A percentile compares a stretch with the other conserved stretches of the same genome.
Evolutionary conservation across 164 flowering plant species (phyloP).

Genomic region (Cinnamomum micranthum): DNA sequence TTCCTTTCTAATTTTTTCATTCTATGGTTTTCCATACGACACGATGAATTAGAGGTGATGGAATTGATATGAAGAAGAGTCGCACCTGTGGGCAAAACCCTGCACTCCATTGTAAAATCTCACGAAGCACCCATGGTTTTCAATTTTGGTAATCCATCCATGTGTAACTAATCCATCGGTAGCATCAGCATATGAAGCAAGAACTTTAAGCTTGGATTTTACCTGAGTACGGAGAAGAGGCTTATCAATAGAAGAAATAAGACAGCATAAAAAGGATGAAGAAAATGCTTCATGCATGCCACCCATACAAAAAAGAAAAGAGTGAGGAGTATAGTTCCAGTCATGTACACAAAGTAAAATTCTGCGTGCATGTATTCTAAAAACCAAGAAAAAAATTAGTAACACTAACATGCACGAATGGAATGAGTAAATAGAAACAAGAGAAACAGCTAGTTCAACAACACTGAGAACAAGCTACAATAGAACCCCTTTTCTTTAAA

Average conservation of each 20-base stretch:
- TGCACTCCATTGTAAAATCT: slow-evolving; percentile 95
- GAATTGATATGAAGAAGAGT: not conserved
- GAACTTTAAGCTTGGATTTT: slow-evolving; percentile 75
- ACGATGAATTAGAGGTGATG: not conserved
- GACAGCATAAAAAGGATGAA: not conserved
- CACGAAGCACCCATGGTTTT: slow-evolving; percentile 89
- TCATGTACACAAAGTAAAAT: too few species aligned
- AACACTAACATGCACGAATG: too few species aligned
- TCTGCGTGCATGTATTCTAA: too few species aligned
- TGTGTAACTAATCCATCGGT: slow-evolving; percentile 78
- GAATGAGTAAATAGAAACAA: too few species aligned
- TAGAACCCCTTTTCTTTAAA: too few species aligned
- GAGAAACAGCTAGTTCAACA: too few species aligned
- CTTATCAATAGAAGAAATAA: not conserved
- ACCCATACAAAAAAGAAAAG: too few species aligned
- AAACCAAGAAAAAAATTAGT: too few species aligned
- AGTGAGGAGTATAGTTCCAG: too few species aligned
- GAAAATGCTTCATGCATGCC: too few species aligned
- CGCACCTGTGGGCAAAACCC: slow-evolving; percentile 85
- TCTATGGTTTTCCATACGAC: not conserved
- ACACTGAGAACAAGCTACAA: too few species aligned
- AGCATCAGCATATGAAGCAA: slow-evolving; percentile 85
- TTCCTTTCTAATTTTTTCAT: too few species aligned
- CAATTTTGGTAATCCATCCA: slow-evolving; percentile 95
- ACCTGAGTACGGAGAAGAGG: slow-evolving; percentile 39